Evolutionary conservation across 768 basidiomycete species (phyloP), one percentile per base, ranked within the genome.

Genomic region (Artomyces pyxidatus): DNA sequence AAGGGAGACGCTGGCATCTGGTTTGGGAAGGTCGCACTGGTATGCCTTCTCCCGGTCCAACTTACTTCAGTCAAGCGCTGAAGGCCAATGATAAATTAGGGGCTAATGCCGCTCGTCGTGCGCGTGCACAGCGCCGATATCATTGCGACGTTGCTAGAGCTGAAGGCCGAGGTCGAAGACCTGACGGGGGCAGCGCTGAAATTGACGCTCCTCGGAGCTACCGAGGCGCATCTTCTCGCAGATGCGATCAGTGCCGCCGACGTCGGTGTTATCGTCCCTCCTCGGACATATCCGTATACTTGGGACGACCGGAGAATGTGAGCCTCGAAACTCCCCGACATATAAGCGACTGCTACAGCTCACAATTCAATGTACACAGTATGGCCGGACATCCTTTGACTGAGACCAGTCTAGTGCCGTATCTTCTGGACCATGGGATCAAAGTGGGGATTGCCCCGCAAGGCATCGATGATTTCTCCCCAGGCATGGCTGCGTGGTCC

Each of bases 111-210:
- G 3, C 68, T 96, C 5, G 84, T 95, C 10, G 69, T 91, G 7
- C 78, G 83, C 47, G 81, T 78, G 2, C 70, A 84, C 54, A 89
- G 73, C 57, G 90, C 88, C 4, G 92, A 94, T 63, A 70, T 86
- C 45, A 93, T 94, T 53, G 88, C 85, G 1, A 79, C 84, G 0
- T 64, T 94, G 28, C 70, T 94, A 38, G 62, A 73, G 22, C 70
- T 95, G 48, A 88, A 87, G 65, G 67, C 67, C 45, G 78, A 87
- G 57, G 68, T 83, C 1, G 81, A 85, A 57, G 50, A 61, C 10
- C 64, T 59, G 29, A 77, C 66, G 16, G 63, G 68, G n/a, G 62
- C 56, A 1, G 57, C 59, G 7, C 71, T 87, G 41, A 73, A 68
- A 50, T 55, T 86, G 61, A 81, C 83, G 3, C 77, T 90, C 53